These are phyloP conservation scores for Talaromyces verruculosus DNA, from an alignment of 2,329 filamentous ascomycete species.

Conservation along the genomic window DNA sequence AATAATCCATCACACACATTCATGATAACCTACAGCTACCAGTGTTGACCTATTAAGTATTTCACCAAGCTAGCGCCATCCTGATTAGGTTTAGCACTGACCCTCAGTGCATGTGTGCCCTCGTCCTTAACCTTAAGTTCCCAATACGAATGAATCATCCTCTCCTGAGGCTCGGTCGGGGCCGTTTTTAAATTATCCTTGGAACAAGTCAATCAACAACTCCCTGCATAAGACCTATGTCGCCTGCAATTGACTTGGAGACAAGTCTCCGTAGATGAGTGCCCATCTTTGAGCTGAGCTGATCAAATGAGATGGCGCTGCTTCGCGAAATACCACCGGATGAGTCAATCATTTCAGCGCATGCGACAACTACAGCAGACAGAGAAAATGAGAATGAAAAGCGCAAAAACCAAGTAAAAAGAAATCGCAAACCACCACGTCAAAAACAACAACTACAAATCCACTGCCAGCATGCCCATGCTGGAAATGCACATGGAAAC, in stretches of 20 bases:
- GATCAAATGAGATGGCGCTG: background rate
- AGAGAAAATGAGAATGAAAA: background rate
- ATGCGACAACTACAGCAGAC: background rate
- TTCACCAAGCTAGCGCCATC: no score
- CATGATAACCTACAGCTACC: no score
- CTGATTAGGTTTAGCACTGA: no score
- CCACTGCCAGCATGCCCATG: no score
- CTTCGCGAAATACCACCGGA: background rate
- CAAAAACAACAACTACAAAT: background rate
- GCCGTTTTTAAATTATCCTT: background rate
- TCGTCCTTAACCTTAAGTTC: no score
- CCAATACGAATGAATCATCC: no score
- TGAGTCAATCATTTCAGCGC: background rate
- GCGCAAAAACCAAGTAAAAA: background rate
- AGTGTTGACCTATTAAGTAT: no score
- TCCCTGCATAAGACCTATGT: background rate
- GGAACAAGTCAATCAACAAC: background rate
- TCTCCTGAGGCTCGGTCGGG: no score
- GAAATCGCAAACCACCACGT: background rate
- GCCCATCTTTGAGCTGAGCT: background rate
- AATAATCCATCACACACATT: no score
- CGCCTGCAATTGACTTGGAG: background rate
- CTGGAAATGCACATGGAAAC: background rate
- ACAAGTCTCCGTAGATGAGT: background rate
- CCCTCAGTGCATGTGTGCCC: no score